These are phyloP conservation scores for Phallus indusiatus DNA, from an alignment of 768 basidiomycete genomes.

Conservation along the genomic window DNA sequence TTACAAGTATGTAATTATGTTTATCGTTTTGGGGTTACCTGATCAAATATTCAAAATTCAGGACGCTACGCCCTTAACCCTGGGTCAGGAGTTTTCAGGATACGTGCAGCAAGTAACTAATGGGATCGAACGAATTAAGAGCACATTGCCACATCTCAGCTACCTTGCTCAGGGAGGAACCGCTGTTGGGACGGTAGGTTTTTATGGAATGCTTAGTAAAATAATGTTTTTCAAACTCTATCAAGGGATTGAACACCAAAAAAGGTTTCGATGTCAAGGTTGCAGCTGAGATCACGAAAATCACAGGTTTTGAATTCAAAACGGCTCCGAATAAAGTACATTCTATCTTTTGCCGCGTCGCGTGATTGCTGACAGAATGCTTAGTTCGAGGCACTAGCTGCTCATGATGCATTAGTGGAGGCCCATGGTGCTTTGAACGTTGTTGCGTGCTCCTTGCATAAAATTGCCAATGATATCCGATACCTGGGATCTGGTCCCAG, in stretches of 20 bases:
- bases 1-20: slow-evolving; percentile 45
- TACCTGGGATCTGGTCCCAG: slow-evolving; percentile 97
- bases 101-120: slow-evolving; percentile 93
- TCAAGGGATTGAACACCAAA: slow-evolving; percentile 90
- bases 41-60: slow-evolving; percentile 22
- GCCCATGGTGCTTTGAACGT: slow-evolving; percentile 95
- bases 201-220: background rate
- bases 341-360: background rate
- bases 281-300: slow-evolving; percentile 81
- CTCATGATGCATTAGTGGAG: slow-evolving; percentile 98
- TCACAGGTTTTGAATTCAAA: slow-evolving; percentile 85
- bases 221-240: background rate
- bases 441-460: slow-evolving; percentile 95
- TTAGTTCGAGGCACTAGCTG: slow-evolving; percentile 93
- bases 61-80: slow-evolving; percentile 95
- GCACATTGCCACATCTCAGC: slow-evolving; percentile 75
- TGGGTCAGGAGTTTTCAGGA: slow-evolving; percentile 98
- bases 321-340: slow-evolving; percentile 96
- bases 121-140: slow-evolving; percentile 78
- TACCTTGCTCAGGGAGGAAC: slow-evolving; percentile 95
- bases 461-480: slow-evolving; percentile 98
- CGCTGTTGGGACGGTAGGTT: slow-evolving; percentile 88
- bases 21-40: background rate
- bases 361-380: background rate
- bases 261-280: slow-evolving; percentile 95